A percentile compares a stretch with the other conserved stretches of the same genome.
These are phyloP conservation scores for Escallonia herrerae DNA, from an alignment of 129 eudicot species.

Conservation along the genomic window DNA sequence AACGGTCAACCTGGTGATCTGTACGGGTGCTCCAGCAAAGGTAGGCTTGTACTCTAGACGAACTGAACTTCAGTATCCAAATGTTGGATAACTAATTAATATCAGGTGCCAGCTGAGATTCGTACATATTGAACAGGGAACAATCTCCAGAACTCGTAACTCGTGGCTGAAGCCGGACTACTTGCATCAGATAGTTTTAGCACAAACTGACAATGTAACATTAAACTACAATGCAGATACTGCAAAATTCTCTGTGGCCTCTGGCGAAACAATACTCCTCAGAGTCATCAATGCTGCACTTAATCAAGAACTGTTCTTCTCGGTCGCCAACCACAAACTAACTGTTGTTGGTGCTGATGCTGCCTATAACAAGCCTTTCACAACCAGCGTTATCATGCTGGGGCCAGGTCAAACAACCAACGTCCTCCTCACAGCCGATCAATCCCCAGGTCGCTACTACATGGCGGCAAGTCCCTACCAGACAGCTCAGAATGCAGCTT, in stretches of 20 bases:
- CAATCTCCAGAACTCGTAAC: too few species aligned
- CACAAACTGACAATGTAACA: too few species aligned
- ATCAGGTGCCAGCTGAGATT: too few species aligned
- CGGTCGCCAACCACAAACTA: slow-evolving; percentile 67
- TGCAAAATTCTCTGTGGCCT: slow-evolving; percentile 31
- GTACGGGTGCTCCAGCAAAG: slow-evolving; percentile 65
- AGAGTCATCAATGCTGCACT: slow-evolving; percentile 86
- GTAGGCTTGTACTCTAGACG: slow-evolving; percentile 13
- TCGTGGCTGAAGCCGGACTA: too few species aligned
- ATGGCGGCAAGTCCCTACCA: slow-evolving; percentile 85
- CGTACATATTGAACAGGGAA: too few species aligned
- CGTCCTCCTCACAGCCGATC: slow-evolving; percentile 71
- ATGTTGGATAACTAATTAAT: too few species aligned
- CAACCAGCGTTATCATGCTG: slow-evolving; percentile 53
- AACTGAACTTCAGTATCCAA: neutral
- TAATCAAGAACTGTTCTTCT: slow-evolving; percentile 80
- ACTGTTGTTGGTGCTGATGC: slow-evolving; percentile 80
- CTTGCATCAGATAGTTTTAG: too few species aligned
- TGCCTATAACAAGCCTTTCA: slow-evolving; percentile 55
- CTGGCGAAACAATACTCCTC: slow-evolving; percentile 69
- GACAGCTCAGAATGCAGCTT: slow-evolving; percentile 46
- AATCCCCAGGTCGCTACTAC: slow-evolving; percentile 65
- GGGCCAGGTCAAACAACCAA: slow-evolving; percentile 93
- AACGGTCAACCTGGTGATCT: slow-evolving; percentile 93
- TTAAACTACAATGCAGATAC: slow-evolving; percentile 35